Conservation (phyloP, 129 eudicot species). For the Kitagawia praeruptora region DNA sequence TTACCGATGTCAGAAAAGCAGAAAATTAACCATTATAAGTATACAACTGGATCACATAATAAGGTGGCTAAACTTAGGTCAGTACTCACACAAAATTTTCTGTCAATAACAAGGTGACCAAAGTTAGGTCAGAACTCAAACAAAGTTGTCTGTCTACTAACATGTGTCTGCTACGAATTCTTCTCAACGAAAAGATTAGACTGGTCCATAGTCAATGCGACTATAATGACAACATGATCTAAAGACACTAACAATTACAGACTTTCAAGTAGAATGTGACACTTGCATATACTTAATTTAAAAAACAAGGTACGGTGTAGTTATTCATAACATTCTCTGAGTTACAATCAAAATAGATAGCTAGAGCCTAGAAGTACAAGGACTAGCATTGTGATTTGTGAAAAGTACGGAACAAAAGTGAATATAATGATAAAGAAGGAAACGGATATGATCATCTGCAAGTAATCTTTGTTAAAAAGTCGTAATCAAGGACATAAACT, state of each 20-base stretch:
- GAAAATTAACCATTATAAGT: neutral
- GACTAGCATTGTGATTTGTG: neutral
- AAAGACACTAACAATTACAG: neutral
- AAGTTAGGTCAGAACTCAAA: neutral
- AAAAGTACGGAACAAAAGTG: neutral
- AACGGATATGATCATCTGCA: neutral
- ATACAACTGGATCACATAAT: neutral
- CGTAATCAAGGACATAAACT: neutral
- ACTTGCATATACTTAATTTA: neutral
- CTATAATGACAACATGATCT: neutral
- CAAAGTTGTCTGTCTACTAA: neutral
- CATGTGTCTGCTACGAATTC: neutral
- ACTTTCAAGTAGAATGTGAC: neutral
- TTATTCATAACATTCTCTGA: neutral
- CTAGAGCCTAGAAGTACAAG: neutral
- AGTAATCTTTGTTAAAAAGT: neutral
- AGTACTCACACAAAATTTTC: neutral
- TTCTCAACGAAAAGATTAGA: neutral
- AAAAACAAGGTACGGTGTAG: neutral
- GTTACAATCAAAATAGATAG: neutral
- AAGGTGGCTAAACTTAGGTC: neutral
- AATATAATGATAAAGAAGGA: neutral
- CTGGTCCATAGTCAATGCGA: neutral
- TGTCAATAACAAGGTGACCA: neutral
- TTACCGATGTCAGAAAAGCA: neutral